Conservation (phyloP, 1,284 basidiomycete genomes). For the Rhodotorula sp. region DNA sequence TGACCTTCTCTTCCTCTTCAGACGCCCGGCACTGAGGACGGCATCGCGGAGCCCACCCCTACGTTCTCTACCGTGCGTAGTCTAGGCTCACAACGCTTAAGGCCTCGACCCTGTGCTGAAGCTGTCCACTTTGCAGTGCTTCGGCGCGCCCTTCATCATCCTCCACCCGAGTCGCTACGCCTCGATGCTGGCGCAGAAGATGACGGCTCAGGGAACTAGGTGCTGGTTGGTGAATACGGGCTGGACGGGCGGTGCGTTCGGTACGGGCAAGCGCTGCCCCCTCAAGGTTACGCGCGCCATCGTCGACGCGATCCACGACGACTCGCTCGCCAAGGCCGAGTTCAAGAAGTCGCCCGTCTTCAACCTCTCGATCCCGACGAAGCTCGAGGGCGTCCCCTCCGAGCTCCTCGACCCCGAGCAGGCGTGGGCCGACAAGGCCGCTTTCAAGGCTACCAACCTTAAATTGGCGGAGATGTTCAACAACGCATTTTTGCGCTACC, state of each 20-base stretch:
- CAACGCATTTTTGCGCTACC: slow-evolving; percentile 86
- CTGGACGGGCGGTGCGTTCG: slow-evolving; percentile 93
- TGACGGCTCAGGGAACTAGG: slow-evolving; percentile 82
- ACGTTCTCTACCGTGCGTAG: slow-evolving; percentile 89
- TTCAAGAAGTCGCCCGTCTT: slow-evolving; percentile 71
- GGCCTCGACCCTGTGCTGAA: too few species aligned
- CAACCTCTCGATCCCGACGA: slow-evolving; percentile 65
- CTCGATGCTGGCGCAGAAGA: slow-evolving; percentile 93
- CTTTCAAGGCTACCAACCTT: slow-evolving; percentile 63
- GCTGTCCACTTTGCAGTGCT: slow-evolving; percentile 49
- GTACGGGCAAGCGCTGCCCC: slow-evolving; percentile 79
- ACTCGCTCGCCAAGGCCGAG: slow-evolving; percentile 80
- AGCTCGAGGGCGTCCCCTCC: slow-evolving; percentile 73
- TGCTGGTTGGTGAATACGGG: slow-evolving; percentile 99
- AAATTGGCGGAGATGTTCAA: slow-evolving; percentile 83
- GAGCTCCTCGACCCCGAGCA: slow-evolving; percentile 80
- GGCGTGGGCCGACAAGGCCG: slow-evolving; percentile 11
- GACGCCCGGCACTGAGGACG: slow-evolving; percentile 74
- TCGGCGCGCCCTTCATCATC: slow-evolving; percentile 98
- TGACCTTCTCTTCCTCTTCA: slow-evolving; percentile 34
- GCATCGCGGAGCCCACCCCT: slow-evolving; percentile 95
- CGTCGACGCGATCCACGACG: slow-evolving; percentile 95
- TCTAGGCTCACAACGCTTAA: background rate
- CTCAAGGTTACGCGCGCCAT: slow-evolving; percentile 92
- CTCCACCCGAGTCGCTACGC: slow-evolving; percentile 83